Base-by-base conservation (phyloP, 73 alveolate species). In the Tetrahymena borealis region DNA sequence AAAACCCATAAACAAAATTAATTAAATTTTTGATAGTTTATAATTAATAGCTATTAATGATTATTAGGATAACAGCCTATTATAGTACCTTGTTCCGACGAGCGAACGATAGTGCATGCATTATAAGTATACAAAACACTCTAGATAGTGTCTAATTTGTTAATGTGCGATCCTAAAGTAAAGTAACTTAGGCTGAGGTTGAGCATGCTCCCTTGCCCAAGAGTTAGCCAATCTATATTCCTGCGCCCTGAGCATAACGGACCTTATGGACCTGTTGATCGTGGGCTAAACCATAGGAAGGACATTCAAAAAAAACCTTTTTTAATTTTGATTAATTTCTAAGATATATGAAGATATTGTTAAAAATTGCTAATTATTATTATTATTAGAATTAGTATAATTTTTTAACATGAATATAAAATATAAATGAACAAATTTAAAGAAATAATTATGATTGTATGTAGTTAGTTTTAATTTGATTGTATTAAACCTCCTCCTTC, bases 191-290 rank as follows among this genome's bases (percentile, higher is more conserved):
- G 85, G 85, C 37, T 60, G 85, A 60, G 85, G 85, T 60, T 60
- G 85, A 60, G 85, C 85, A 24, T 60, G 85, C 85, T 60, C 85
- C 85, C 85, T 60, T 35, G 85, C 85, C 85, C 85, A 60, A 60
- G 85, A 60, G 85, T 60, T 60, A 60, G 85, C 85, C 85, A 60
- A 60, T 60, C 85, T 60, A 60, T 60, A 60, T 60, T 60, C 85
- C 85, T 60, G 85, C 85, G 85, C 85, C 85, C 85, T 60, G 85
- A 60, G 28, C 85, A 60, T 60, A 60, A 60, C 85, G 85, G 85
- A 60, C 85, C 85, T 60, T 0, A 60, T 60, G 85, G 85, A 60
- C 85, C 85, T 60, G 85, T 60, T 60, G 85, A 35, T 60, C 85
- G n/a, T 20, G 85, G 85, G 85, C 85, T 60, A 60, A 60, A 60